Conservation (phyloP, 2,329 filamentous ascomycete genomes). For the Phymatotrichopsis omnivora region DNA sequence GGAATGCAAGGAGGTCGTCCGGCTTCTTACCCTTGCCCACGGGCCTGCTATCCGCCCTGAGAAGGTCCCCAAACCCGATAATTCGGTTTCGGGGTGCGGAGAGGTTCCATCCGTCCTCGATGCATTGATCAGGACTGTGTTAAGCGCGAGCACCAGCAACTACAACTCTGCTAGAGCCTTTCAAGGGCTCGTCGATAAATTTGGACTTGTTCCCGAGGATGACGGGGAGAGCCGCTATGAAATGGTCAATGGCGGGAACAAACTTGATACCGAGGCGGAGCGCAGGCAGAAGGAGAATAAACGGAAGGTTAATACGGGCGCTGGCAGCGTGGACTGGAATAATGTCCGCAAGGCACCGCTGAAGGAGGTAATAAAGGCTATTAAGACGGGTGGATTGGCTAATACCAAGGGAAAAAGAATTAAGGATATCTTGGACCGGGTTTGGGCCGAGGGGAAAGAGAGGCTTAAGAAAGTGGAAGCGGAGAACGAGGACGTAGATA, state of each 20-base stretch:
- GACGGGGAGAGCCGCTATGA: too few relatives aligned
- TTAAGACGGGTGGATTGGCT: slow-evolving; percentile 60
- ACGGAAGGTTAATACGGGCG: slow-evolving; percentile 10
- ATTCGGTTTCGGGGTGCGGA: slow-evolving; percentile 57
- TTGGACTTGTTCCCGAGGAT: slow-evolving; percentile 38
- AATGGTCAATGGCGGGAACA: background rate
- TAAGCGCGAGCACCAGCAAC: slow-evolving; percentile 47
- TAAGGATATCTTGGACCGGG: slow-evolving; percentile 61
- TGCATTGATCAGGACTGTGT: slow-evolving; percentile 44
- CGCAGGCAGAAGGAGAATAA: background rate
- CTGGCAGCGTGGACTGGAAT: slow-evolving; percentile 44
- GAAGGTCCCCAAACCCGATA: slow-evolving; percentile 58
- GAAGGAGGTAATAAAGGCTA: slow-evolving; percentile 55
- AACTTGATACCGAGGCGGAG: background rate
- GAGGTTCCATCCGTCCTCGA: slow-evolving; percentile 44
- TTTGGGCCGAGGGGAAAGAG: slow-evolving; percentile 55
- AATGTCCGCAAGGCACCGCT: slow-evolving; percentile 42
- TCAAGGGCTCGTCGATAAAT: slow-evolving; percentile 48
- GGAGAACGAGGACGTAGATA: slow-evolving; percentile 4
- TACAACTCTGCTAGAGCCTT: slow-evolving; percentile 55
- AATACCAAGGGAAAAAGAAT: slow-evolving; percentile 62
- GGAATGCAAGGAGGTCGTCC: slow-evolving; percentile 59
- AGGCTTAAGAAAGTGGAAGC: slow-evolving; percentile 14
- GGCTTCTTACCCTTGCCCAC: slow-evolving; percentile 55
- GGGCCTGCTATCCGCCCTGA: slow-evolving; percentile 54